phyloP scores from a whole-genome alignment of 2,329 filamentous ascomycete species.

The Aschersonia sp. region DNA sequence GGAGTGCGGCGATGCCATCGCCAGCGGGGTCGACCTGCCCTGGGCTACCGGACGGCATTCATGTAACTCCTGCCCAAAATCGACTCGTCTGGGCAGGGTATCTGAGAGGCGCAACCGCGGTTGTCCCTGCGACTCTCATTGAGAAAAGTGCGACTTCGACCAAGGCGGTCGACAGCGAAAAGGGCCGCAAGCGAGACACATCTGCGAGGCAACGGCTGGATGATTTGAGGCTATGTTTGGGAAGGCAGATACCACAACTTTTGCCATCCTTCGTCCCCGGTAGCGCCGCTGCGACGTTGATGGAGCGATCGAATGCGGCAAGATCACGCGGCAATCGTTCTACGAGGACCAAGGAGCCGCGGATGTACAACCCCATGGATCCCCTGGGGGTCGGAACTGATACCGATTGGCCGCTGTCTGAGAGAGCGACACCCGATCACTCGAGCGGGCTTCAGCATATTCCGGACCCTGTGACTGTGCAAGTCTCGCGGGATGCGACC shows the following conservation, averaged over 20 bases:
- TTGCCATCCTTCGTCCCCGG: slow-evolving; percentile 2
- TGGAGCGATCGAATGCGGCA: neutral
- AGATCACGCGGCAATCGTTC: neutral
- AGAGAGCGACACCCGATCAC: too few relatives aligned
- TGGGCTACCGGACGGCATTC: neutral
- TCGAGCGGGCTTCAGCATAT: too few relatives aligned
- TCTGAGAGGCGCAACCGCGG: neutral
- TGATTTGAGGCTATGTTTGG: neutral
- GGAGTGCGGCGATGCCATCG: neutral
- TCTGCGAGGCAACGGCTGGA: slow-evolving; percentile 1
- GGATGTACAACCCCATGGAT: neutral
- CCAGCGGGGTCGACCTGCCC: neutral
- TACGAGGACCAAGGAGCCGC: neutral
- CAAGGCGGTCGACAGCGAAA: neutral
- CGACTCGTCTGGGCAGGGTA: slow-evolving; percentile 2
- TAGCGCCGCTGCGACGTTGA: neutral
- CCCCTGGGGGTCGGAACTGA: neutral
- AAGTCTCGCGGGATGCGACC: too few relatives aligned
- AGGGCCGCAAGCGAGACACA: neutral
- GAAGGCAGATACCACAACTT: slow-evolving; percentile 1
- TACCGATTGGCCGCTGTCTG: too few relatives aligned
- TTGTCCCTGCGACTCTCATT: neutral
- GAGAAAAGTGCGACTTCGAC: neutral
- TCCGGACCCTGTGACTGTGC: too few relatives aligned
- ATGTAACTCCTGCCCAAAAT: slow-evolving; percentile 1